Base-by-base conservation (phyloP, 2,329 filamentous ascomycete genomes). In the Aulographum hederae region DNA sequence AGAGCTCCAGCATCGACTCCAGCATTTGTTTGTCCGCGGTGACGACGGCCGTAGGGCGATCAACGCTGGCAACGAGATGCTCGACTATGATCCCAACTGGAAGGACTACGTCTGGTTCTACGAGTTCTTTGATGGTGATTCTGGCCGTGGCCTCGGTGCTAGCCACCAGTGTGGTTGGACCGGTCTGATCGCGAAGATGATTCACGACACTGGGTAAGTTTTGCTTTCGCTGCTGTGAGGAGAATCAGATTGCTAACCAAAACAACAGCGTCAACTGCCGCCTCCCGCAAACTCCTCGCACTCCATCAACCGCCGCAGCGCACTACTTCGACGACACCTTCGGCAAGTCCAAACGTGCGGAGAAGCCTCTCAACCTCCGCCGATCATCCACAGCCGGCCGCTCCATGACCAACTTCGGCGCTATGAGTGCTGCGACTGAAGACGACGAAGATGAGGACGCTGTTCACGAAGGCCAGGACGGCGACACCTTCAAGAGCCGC, bases 151-250 rank as follows among this genome's bases (percentile, higher is more conserved):
- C 12, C 67, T 95, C 1, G 86, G 86, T 35, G 82, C 86, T 23
- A 86, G 76, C 30, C 89, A 95, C 54, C 89, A 95, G 54, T 93
- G 82, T 48, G 86, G 86, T 31, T 95, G 89, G 86, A 94, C 86
- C 23, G 86, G 86, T 16, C 56, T 95, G 42, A 84, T 95, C 51
- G 86, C 86, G 17, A 85, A 91, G 56, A 79, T 95, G 71, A 95
- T 95, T 37, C 86, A 95, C 45, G 89, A 95, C 48, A 94, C 86
- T 42, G 86, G 85, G 80, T 89, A 73, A 61, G 75, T 58, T 40
- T 11, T 13, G 4, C 13, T 32, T 28, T 23, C 18, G 15, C 12
- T 18, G 25, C n/a, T n/a, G n/a, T n/a, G n/a, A n/a, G n/a, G n/a
- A n/a, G 26, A 5, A 14, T 2, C 18, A 26, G 23, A 11, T 29